Conservation (phyloP, 352 stramenopile species). For the Globisporangium emineosum region DNA sequence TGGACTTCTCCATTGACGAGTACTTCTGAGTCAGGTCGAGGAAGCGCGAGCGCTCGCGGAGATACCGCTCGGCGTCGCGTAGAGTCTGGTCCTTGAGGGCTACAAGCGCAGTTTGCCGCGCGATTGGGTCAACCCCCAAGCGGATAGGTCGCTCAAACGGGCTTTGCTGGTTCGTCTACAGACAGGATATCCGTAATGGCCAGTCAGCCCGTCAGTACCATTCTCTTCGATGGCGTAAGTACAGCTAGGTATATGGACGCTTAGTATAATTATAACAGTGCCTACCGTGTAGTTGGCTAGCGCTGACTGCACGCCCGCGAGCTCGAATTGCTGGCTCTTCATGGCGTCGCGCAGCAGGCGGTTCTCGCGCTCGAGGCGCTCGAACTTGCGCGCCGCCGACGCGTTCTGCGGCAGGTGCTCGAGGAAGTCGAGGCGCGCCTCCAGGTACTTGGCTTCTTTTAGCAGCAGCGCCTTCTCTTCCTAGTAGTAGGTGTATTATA, state of each 20-base stretch:
- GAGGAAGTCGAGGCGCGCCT: conserved; percentile 14
- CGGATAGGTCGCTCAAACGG: conserved; percentile 5
- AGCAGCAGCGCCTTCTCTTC: conserved; percentile 20
- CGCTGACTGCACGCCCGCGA: conserved; percentile 20
- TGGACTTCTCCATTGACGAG: conserved; percentile 26
- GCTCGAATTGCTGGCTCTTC: conserved; percentile 13
- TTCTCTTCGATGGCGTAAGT: no score
- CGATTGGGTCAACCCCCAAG: not conserved
- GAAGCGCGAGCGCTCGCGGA: conserved; percentile 11
- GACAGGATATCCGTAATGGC: not conserved
- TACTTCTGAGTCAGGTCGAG: conserved; percentile 29
- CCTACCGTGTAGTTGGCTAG: conserved; percentile 20
- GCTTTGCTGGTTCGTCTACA: conserved; percentile 1
- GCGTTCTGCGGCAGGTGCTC: conserved; percentile 12
- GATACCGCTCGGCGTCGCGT: conserved; percentile 5
- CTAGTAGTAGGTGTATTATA: conserved; percentile 2
- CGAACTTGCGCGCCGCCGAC: conserved; percentile 1
- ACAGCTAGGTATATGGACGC: not conserved
- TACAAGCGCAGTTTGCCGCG: not conserved
- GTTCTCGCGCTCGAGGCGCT: conserved; percentile 15
- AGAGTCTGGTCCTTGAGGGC: conserved; percentile 5
- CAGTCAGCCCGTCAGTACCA: not conserved
- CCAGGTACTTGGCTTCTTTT: conserved; percentile 16
- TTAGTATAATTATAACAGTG: no score
- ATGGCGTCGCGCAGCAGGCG: conserved; percentile 10